Percentiles rank a stretch among this genome's conserved stretches.
These are phyloP conservation scores for Strobilomyces dryophilus DNA, from an alignment of 768 basidiomycete genomes.

Conservation along the genomic window DNA sequence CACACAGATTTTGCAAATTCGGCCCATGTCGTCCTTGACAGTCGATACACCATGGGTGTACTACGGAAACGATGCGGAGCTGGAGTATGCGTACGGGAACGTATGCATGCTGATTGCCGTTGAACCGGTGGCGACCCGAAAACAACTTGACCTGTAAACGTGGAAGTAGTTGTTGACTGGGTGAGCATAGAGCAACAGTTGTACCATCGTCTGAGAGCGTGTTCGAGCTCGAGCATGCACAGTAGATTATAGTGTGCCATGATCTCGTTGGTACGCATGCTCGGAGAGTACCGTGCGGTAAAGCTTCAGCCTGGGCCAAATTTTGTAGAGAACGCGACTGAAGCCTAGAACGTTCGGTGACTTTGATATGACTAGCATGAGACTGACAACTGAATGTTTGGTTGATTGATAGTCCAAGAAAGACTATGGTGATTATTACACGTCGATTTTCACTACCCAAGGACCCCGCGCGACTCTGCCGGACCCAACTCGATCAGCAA, in stretches of 20 bases:
- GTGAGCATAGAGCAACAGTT: neutral
- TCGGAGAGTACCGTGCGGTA: no score
- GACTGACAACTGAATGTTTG: no score
- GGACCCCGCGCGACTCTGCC: neutral
- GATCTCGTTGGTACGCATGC: no score
- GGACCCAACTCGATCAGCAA: slow-evolving; percentile 9
- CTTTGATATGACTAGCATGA: no score
- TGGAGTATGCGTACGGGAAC: slow-evolving; percentile 8
- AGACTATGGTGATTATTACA: neutral
- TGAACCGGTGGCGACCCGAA: neutral
- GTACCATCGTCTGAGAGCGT: neutral
- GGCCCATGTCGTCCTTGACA: slow-evolving; percentile 7
- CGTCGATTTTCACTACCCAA: neutral
- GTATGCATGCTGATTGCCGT: slow-evolving; percentile 13
- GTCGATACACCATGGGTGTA: neutral
- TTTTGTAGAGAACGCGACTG: no score
- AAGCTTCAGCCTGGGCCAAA: no score
- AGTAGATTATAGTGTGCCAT: no score
- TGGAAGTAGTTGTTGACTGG: neutral
- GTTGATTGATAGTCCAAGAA: no score
- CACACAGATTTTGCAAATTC: slow-evolving; percentile 6
- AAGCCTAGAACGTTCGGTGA: no score
- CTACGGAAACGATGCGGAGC: neutral
- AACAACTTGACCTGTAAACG: neutral
- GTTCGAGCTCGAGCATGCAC: no score